Evolutionary conservation across 139 green algal genomes (phyloP), one percentile per base, ranked within the genome.

Genomic region (Ostreobium quekettii): DNA sequence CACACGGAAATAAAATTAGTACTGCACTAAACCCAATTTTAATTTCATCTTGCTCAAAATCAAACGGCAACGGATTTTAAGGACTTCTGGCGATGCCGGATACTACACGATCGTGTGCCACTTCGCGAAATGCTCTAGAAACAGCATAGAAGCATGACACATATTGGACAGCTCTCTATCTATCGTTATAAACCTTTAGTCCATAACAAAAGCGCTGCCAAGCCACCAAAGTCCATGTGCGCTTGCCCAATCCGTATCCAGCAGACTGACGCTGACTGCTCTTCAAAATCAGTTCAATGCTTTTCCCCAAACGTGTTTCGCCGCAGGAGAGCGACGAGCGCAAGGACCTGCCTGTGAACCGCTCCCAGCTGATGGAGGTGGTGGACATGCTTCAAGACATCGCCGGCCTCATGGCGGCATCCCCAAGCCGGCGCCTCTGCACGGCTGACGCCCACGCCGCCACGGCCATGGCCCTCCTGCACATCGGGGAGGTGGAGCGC

Each of bases 371-470:
- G 56, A 74, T 83, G 64, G 75, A 89, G 66, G 85, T 90, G 39
- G 80, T 85, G 30, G 83, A 89, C 61, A 91, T 91, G 85, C 76
- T 90, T 37, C 71, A 81, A 39, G 85, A 90, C 69, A 84, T 87
- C 5, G 67, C 48, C 3, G 64, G 71, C 24, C 53, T 71, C 11
- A 64, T 80, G 3, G 56, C 48, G 1, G 57, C 31, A 33, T 49
- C 48, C 19, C 60, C 82, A 11, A 82, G 84, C 1, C 19, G 38
- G 0, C 38, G 66, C 2, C 72, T 87, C 63, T 28, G 59, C 11
- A 74, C 86, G 36, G 79, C 59, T 24, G 85, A 83, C 42, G 75
- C 69, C 5, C 73, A 80, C 47, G 75, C 82, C 59, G 76, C 78
- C 1, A 68, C 70, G 1, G 81, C 73, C 19, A 66, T 91, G 24